A percentile compares a stretch with the other conserved stretches of the same genome.
phyloP scores from a whole-genome alignment of 2,329 filamentous ascomycete genomes.

The Neurospora sp. region DNA sequence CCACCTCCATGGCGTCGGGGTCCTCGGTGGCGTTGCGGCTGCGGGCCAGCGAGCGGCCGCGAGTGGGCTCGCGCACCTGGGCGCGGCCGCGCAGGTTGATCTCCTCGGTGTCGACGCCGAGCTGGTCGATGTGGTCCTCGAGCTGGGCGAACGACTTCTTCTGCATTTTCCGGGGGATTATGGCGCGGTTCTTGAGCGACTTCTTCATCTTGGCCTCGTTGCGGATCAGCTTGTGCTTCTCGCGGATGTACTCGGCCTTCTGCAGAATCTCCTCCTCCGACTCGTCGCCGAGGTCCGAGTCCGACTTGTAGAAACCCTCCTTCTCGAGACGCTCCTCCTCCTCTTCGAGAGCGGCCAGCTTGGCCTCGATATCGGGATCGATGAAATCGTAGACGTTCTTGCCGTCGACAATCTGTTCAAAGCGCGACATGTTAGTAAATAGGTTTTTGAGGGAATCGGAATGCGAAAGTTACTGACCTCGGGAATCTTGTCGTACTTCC shows the following conservation, averaged over 20 bases:
- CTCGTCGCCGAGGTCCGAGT: slow-evolving; percentile 72
- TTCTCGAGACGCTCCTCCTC: slow-evolving; percentile 89
- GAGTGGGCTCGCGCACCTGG: slow-evolving; percentile 46
- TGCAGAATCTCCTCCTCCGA: slow-evolving; percentile 79
- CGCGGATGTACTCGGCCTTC: slow-evolving; percentile 91
- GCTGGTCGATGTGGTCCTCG: slow-evolving; percentile 72
- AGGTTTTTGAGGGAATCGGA: slow-evolving; percentile 53
- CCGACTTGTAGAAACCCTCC: slow-evolving; percentile 88
- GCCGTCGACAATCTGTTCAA: slow-evolving; percentile 60
- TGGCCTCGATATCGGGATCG: slow-evolving; percentile 91
- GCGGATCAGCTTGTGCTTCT: slow-evolving; percentile 85
- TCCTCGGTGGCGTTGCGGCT: slow-evolving; percentile 54
- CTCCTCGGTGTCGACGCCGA: slow-evolving; percentile 74
- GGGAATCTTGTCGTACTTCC: slow-evolving; percentile 94
- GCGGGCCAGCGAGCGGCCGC: slow-evolving; percentile 61
- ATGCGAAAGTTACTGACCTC: slow-evolving; percentile 44
- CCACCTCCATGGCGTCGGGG: slow-evolving; percentile 68
- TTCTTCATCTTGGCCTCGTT: slow-evolving; percentile 96
- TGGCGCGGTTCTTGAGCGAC: slow-evolving; percentile 90
- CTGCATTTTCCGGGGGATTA: slow-evolving; percentile 75
- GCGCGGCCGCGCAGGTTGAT: slow-evolving; percentile 63
- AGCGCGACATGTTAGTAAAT: not conserved
- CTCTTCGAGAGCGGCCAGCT: slow-evolving; percentile 83
- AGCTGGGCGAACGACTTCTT: slow-evolving; percentile 80
- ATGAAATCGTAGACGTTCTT: slow-evolving; percentile 98